A percentile compares a stretch with the other conserved stretches of the same genome.
Evolutionary conservation across 2,329 filamentous ascomycete genomes (phyloP).

Genomic region (Chrysosporium keratinophilum): DNA sequence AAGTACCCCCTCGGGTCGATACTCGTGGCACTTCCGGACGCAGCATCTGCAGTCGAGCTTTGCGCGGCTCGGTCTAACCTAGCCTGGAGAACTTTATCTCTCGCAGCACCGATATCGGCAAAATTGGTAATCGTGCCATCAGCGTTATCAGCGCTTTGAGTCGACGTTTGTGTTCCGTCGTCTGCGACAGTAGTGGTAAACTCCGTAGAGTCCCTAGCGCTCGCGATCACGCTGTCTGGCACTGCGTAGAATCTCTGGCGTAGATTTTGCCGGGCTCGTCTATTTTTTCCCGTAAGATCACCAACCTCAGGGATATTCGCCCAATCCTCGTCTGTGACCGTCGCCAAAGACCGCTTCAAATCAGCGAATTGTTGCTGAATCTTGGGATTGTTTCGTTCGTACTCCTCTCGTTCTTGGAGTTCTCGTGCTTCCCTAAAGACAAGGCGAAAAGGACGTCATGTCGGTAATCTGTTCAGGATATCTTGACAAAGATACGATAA

Average conservation of each 20-base stretch:
- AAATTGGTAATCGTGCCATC: conserved; percentile 98
- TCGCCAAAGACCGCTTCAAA: conserved; percentile 77
- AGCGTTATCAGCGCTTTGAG: conserved; percentile 36
- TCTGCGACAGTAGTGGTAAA: conserved; percentile 82
- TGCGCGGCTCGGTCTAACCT: conserved; percentile 80
- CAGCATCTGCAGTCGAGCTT: conserved; percentile 56
- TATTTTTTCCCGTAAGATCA: conserved; percentile 89
- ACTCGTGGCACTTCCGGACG: conserved; percentile 70
- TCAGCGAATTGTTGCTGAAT: conserved; percentile 97
- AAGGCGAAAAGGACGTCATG: conserved; percentile 47
- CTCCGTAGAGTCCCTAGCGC: conserved; percentile 68
- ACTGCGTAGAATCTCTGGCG: conserved; percentile 89
- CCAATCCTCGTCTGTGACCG: conserved; percentile 92
- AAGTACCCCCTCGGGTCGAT: conserved; percentile 95
- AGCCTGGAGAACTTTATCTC: conserved; percentile 93
- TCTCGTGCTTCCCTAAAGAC: conserved; percentile 83
- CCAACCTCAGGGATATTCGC: conserved; percentile 90
- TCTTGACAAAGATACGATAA: conserved; percentile 53
- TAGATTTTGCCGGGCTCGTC: conserved; percentile 70
- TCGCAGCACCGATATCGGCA: conserved; percentile 87
- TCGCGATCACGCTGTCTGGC: conserved; percentile 86
- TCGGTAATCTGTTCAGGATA: conserved; percentile 68
- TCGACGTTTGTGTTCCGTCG: conserved; percentile 52
- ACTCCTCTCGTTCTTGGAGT: conserved; percentile 79
- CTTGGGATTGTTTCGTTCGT: conserved; percentile 95